Percentiles rank a stretch among this genome's conserved stretches.
Conservation (phyloP, 192 early-diverging fungal genomes). For the Mortierella claussenii region DNA sequence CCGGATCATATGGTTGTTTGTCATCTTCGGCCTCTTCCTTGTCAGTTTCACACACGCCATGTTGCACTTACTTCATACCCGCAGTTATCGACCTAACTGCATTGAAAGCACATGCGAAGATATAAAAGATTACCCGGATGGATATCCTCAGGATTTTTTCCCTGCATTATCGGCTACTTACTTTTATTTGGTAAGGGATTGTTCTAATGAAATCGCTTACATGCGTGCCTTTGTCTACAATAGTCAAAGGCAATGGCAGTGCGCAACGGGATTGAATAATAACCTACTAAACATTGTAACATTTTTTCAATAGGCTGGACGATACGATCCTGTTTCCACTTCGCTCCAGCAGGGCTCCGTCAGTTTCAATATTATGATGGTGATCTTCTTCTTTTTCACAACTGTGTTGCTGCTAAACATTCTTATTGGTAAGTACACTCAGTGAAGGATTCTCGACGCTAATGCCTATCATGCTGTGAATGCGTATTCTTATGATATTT, state of each 20-base stretch:
- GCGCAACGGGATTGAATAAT: background rate
- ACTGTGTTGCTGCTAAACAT: constrained; percentile 32
- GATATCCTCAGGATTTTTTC: background rate
- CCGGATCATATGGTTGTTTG: constrained; percentile 23
- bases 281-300: background rate
- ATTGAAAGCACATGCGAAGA: background rate
- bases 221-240: background rate
- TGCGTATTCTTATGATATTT: background rate
- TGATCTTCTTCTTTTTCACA: constrained; percentile 19
- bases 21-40: constrained; percentile 25
- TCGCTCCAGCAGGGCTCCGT: background rate
- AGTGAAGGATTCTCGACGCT: background rate
- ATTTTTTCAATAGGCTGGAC: constrained; percentile 16
- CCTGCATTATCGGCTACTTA: constrained; percentile 19
- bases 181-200: constrained; percentile 35
- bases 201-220: background rate
- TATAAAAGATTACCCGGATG: background rate
- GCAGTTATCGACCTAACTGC: background rate
- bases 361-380: constrained; percentile 26
- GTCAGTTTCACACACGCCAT: constrained; percentile 32
- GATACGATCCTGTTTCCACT: constrained; percentile 19
- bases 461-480: background rate
- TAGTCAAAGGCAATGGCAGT: background rate
- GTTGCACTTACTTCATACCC: constrained; percentile 27
- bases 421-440: constrained; percentile 16